phyloP scores from a whole-genome alignment of 2,329 filamentous ascomycete species.

The Stagonosporopsis tanaceti region DNA sequence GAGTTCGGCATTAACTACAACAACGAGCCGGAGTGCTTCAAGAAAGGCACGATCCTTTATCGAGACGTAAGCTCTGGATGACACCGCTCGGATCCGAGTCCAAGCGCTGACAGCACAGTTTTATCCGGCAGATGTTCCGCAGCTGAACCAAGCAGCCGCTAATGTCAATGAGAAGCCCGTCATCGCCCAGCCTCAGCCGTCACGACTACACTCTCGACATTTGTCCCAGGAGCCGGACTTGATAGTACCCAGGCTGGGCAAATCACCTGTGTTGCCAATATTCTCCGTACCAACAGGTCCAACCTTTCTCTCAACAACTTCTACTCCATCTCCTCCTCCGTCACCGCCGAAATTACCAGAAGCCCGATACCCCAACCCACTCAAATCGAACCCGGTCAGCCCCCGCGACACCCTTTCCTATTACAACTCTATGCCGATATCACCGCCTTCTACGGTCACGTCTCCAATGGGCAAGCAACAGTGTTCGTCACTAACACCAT shows the following conservation, averaged over 20 bases:
- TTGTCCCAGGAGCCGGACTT: not conserved
- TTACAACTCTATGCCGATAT: constrained; percentile 33
- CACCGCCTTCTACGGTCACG: constrained; percentile 35
- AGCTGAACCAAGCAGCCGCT: constrained; percentile 15
- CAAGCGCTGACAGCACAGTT: constrained; percentile 33
- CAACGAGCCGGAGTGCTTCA: constrained; percentile 90
- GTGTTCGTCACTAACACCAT: constrained; percentile 36
- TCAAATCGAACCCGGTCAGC: constrained; percentile 34
- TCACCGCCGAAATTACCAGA: constrained; percentile 37
- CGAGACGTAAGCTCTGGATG: constrained; percentile 68
- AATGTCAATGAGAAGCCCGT: not conserved
- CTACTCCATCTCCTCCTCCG: constrained; percentile 45
- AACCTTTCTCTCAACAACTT: constrained; percentile 46
- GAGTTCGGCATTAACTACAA: constrained; percentile 96
- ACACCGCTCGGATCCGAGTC: not conserved
- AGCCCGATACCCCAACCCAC: constrained; percentile 34
- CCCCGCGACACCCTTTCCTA: constrained; percentile 23
- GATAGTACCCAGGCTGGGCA: not conserved
- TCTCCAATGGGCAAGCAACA: constrained; percentile 30
- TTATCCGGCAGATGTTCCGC: constrained; percentile 29
- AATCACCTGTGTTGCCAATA: constrained; percentile 18
- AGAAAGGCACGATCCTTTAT: constrained; percentile 91
- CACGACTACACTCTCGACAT: not conserved
- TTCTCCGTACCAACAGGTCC: constrained; percentile 32
- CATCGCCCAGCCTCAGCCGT: constrained; percentile 27